Evolutionary conservation across 148 eudicot genomes (phyloP), one percentile per base, ranked within the genome.

Genomic region (Vaccinium vitisidaea): DNA sequence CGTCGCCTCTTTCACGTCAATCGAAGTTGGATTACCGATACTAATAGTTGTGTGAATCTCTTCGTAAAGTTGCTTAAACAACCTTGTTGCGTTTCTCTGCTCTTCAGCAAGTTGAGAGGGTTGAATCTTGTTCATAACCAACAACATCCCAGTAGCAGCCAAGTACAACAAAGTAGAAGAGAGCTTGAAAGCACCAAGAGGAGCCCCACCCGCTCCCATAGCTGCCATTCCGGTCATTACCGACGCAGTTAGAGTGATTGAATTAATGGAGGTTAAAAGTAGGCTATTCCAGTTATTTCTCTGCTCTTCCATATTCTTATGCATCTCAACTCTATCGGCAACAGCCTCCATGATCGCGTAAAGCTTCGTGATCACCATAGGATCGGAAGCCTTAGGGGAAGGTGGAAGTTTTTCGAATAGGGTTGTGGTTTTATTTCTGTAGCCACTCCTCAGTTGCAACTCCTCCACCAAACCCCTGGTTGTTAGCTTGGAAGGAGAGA

Each of bases 31-130:
- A 21, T 27, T 85, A 10, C 85, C 88, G 9, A 88, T 74, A 2
- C 84, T 19, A 12, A 92, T 13, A 0, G 27, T 82, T 1, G 91
- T 92, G 59, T 86, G 52, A 6, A 92, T 87, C 30, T 87, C 87
- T 1, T 49, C 52, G 9, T 85, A 23, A 14, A 93, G 89, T 59
- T 89, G 84, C 80, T 90, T 86, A 30, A 92, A 90, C 78, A 89
- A 74, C 81, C 94, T 91, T 0, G 87, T 83, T 0, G 94, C 92
- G 52, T 93, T 94, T 50, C 95, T 79, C 63, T 94, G 95, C 81
- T 94, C 98, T 46, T 94, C 93, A 0, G 88, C 98, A 0, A 94
- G 85, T 82, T 94, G 98, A 2, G 95, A 94, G 2, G 98, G 98
- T 77, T 94, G 95, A 49, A 93, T 89, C 85, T 88, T 92, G 83